Evolutionary conservation across 2,329 filamentous ascomycete species (phyloP).

Genomic region (Xylaria sp.): DNA sequence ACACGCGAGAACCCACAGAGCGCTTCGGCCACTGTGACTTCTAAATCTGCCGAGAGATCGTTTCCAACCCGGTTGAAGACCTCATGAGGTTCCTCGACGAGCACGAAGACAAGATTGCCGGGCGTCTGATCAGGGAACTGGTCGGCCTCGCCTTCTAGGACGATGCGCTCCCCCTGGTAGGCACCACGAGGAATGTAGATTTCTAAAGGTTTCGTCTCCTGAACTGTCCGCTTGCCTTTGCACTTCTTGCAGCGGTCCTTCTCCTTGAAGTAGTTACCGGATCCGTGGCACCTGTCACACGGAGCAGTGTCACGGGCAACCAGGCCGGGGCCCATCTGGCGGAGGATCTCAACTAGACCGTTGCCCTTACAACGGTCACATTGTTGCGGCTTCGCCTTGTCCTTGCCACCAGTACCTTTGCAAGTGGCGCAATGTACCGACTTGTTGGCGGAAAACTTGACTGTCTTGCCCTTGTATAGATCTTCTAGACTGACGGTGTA

Average conservation of each 20-base stretch:
- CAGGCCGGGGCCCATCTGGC: slow-evolving; percentile 86
- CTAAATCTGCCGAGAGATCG: slow-evolving; percentile 84
- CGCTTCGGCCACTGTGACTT: slow-evolving; percentile 84
- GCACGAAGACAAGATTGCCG: slow-evolving; percentile 91
- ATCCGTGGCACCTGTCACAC: slow-evolving; percentile 85
- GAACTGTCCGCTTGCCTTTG: slow-evolving; percentile 88
- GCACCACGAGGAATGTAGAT: slow-evolving; percentile 94
- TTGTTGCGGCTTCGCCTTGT: slow-evolving; percentile 84
- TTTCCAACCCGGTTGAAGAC: slow-evolving; percentile 84
- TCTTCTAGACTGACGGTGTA: slow-evolving; percentile 95
- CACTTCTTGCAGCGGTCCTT: slow-evolving; percentile 99
- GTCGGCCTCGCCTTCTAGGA: slow-evolving; percentile 92
- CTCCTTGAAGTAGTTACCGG: slow-evolving; percentile 89
- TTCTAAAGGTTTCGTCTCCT: slow-evolving; percentile 93
- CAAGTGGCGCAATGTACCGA: slow-evolving; percentile 89
- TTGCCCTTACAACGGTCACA: slow-evolving; percentile 88
- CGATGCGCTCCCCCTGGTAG: slow-evolving; percentile 87
- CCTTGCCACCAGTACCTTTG: slow-evolving; percentile 90
- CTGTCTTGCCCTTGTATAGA: slow-evolving; percentile 98
- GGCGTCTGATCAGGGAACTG: slow-evolving; percentile 89
- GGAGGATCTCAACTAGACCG: slow-evolving; percentile 80
- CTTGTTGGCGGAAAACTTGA: slow-evolving; percentile 95
- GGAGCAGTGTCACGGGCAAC: slow-evolving; percentile 82
- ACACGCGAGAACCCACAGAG: slow-evolving; percentile 90
- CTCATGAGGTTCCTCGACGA: slow-evolving; percentile 84